Base-by-base conservation (phyloP, 2,329 filamentous ascomycete species). In the Stagonosporopsis vannaccii region DNA sequence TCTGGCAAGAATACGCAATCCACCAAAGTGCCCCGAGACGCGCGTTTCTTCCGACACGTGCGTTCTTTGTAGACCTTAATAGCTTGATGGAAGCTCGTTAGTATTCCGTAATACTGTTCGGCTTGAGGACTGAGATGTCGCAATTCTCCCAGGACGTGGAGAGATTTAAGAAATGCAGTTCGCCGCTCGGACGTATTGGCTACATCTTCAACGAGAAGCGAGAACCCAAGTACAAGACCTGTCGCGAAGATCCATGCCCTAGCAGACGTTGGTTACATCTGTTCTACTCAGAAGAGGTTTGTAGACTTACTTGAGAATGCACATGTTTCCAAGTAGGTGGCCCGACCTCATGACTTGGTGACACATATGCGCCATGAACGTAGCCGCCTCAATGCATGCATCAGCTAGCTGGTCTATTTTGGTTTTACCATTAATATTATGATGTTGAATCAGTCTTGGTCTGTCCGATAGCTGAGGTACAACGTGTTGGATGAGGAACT, bases 221-320 rank as follows among this genome's bases (percentile, higher is more conserved):
- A 80, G 15, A 87, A 82, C 0, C 85, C 84, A 0, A 87, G 75
- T 0, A 87, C 79, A 0, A 87, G 70, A 0, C 84, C 84, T 2
- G 85, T 82, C 0, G 83, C 82, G 52, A 87, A 87, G 0, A 85
- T 74, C 53, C 82, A 79, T 17, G 81, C 82, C 56, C 81, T 84
- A 12, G 7, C 17, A 11, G 4, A 3, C 20, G 45, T 39, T 35
- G 17, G 17, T n/a, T n/a, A n/a, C n/a, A n/a, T n/a, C n/a, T n/a
- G n/a, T n/a, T n/a, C n/a, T n/a, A n/a, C n/a, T n/a, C n/a, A n/a
- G n/a, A n/a, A n/a, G n/a, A n/a, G n/a, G n/a, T n/a, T n/a, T 4
- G n/a, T 28, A n/a, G 6, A 49, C 81, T 70, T 70, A 85, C 84
- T 86, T 87, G 51, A 87, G 72, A 5, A 87, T 80, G 35, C 82